Evolutionary conservation across 2,329 filamentous ascomycete genomes (phyloP).

Genomic region (Cladorrhinum sp.): DNA sequence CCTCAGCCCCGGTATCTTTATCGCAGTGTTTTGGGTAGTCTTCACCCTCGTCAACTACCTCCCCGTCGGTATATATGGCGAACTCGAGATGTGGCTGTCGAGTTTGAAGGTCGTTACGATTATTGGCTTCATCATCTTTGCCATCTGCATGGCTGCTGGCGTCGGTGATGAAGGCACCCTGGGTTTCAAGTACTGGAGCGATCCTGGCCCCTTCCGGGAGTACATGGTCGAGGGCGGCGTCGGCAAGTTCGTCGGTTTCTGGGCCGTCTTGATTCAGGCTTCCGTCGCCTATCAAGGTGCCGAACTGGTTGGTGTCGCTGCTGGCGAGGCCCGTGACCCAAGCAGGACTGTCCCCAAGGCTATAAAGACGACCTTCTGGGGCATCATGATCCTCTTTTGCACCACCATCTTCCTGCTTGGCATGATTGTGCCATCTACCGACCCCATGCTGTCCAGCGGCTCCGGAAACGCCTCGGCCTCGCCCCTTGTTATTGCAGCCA

Average conservation of each 20-base stretch:
- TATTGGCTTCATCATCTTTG: slow-evolving; percentile 72
- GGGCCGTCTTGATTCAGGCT: slow-evolving; percentile 65
- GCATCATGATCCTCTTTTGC: slow-evolving; percentile 68
- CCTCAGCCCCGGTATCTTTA: slow-evolving; percentile 68
- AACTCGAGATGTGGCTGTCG: slow-evolving; percentile 76
- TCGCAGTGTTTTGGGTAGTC: slow-evolving; percentile 68
- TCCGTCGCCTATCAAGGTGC: slow-evolving; percentile 71
- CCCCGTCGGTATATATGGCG: slow-evolving; percentile 69
- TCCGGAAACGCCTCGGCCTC: slow-evolving; percentile 60
- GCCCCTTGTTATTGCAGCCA: slow-evolving; percentile 60
- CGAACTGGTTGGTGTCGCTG: slow-evolving; percentile 74
- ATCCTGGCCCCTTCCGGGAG: slow-evolving; percentile 65
- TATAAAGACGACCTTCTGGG: slow-evolving; percentile 72
- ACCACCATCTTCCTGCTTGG: slow-evolving; percentile 67
- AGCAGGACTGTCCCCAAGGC: slow-evolving; percentile 68
- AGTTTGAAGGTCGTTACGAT: slow-evolving; percentile 75
- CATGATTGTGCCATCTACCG: slow-evolving; percentile 64
- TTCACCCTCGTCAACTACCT: slow-evolving; percentile 69
- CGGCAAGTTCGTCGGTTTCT: slow-evolving; percentile 67
- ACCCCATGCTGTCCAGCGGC: slow-evolving; percentile 49
- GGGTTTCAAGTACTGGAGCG: slow-evolving; percentile 68
- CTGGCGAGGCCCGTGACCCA: slow-evolving; percentile 72
- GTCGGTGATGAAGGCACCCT: slow-evolving; percentile 67
- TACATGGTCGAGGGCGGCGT: slow-evolving; percentile 51
- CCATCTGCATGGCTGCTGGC: slow-evolving; percentile 71